Evolutionary conservation across 495 filamentous ascomycete genomes (phyloP).

Genomic region (Evernia prunastri): DNA sequence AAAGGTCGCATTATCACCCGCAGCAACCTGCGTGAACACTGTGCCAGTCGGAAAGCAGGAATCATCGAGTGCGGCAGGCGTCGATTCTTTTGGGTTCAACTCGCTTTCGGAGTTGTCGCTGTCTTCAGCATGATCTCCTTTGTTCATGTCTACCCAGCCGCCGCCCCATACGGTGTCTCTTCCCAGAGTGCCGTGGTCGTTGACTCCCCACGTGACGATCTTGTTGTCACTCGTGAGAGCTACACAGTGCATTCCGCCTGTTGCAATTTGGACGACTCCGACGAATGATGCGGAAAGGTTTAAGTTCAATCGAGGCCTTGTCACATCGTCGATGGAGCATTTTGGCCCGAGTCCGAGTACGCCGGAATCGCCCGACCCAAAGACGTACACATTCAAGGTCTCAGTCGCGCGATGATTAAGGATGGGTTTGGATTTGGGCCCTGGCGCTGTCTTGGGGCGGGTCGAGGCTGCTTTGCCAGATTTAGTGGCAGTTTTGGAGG

Average conservation of each 20-base stretch:
- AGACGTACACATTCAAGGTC: background rate
- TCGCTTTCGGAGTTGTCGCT: background rate
- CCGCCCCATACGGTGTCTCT: background rate
- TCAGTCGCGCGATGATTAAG: background rate
- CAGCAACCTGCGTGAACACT: background rate
- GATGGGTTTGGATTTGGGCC: background rate
- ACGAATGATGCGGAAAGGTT: background rate
- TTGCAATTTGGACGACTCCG: background rate
- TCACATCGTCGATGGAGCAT: background rate
- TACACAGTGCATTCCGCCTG: background rate
- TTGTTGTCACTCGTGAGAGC: background rate
- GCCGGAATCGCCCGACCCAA: background rate
- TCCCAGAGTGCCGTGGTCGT: background rate
- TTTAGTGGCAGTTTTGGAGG: background rate
- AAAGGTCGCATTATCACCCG: background rate
- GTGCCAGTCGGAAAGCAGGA: background rate
- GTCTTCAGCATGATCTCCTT: background rate
- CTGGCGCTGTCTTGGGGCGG: background rate
- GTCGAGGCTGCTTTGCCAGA: background rate
- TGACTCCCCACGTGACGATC: background rate
- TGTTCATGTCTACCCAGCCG: background rate
- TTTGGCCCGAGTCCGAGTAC: background rate
- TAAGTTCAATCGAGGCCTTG: background rate
- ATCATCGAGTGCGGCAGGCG: background rate
- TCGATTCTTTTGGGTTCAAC: background rate